Base-by-base conservation (phyloP, 2,329 filamentous ascomycete genomes). In the Pestalotiopsis sp. region DNA sequence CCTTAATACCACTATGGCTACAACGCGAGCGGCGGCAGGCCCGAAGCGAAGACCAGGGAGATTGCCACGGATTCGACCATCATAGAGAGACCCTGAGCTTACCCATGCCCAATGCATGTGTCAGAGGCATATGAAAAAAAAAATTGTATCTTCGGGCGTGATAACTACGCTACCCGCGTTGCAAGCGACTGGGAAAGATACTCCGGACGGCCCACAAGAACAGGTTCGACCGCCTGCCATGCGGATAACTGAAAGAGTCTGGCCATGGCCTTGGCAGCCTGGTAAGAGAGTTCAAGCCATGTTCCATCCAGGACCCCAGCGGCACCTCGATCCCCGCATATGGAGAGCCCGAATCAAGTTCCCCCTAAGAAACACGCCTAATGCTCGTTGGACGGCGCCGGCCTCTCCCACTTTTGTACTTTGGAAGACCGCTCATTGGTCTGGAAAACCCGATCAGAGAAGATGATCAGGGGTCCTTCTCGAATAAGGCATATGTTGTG, bases 1-100 rank as follows among this genome's bases (percentile, higher is more conserved):
- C 59, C 59, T 62, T 62, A 62, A 62, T 27, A 62, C 59, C 40
- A 36, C 25, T 31, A 31, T 27, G 58, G 58, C 58, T 25, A 27
- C 59, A n/a, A 11, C 6, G 36, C 27, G 9, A 12, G 41, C 17
- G 6, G 45, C 45, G 45, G 45, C 45, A 52, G 45, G 20, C 45
- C 45, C n/a, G 45, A 52, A n/a, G 45, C 45, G 45, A 52, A n/a
- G 45, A 52, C 17, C 45, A 52, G 45, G 45, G 45, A 52, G 20
- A 52, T 52, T 52, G 14, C 45, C 45, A 52, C 20, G 17, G 45
- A 52, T 52, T 49, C 45, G 17, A 23, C 17, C 45, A 20, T 7
- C 45, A n/a, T 52, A 17, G 45, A 36, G 45, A 52, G 45, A 52
- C 45, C 45, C 17, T 17, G 11, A 20, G 3, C 45, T 17, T 11